phyloP scores from a whole-genome alignment of 2,329 filamentous ascomycete genomes.

The Penicillium freii region DNA sequence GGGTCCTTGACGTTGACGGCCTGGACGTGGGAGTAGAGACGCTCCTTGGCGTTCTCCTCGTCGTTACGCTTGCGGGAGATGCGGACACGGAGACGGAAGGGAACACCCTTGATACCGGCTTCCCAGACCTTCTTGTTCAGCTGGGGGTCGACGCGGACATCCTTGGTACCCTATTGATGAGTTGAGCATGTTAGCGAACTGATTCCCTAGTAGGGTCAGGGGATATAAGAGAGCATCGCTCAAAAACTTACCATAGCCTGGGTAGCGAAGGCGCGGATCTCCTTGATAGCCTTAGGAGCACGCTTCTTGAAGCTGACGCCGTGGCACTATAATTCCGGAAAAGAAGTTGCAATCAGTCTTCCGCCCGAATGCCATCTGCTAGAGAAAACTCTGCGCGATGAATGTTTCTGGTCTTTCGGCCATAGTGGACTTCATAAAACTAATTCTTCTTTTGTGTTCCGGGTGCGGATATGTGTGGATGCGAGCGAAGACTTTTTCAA shows the following conservation, averaged over 20 bases:
- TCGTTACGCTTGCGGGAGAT: constrained; percentile 99
- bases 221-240: constrained; percentile 10
- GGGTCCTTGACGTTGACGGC: constrained; percentile 99
- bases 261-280: constrained; percentile 92
- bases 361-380: constrained; percentile 56
- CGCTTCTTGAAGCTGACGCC: constrained; percentile 99
- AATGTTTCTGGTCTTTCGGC: constrained; percentile 36
- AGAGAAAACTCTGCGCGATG: constrained; percentile 26
- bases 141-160: constrained; percentile 97
- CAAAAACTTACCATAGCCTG: constrained; percentile 83
- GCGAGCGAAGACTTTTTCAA: constrained; percentile 12
- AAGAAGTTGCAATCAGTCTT: constrained; percentile 61
- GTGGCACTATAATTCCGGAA: constrained; percentile 68
- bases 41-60: constrained; percentile 99
- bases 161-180: constrained; percentile 73
- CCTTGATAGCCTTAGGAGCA: constrained; percentile 97
- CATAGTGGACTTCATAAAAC: constrained; percentile 70
- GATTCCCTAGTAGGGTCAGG: neutral
- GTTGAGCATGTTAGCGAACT: constrained; percentile 3
- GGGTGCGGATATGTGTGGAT: constrained; percentile 16
- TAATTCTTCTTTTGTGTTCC: constrained; percentile 50
- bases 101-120: constrained; percentile 96
- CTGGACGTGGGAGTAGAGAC: constrained; percentile 99
- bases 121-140: constrained; percentile 99
- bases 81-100: constrained; percentile 94